Base-by-base conservation (phyloP, 2,329 filamentous ascomycete species). In the Beauveria sp. region DNA sequence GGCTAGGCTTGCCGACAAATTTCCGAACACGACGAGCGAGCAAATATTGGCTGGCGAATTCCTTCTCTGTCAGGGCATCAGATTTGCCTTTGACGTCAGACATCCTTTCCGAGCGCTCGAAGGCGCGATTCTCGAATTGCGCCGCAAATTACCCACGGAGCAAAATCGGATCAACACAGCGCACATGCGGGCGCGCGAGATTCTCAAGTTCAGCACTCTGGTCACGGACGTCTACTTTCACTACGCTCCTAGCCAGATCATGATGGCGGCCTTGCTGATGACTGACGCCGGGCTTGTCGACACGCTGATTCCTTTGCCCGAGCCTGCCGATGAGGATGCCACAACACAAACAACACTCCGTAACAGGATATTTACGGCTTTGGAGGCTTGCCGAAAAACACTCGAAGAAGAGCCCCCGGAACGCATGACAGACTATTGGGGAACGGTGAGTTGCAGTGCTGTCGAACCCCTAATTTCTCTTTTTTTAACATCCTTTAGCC, bases 161-260 rank as follows among this genome's bases (percentile, higher is more conserved):
- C 80, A 79, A 54, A 68, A 72, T 10, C 76, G 80, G 28, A 75
- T 86, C 34, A 76, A 75, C 54, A 79, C 79, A 12, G 91, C 91
- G 0, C 92, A 96, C 70, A 79, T 79, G n/a, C 82, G 81, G 58
- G 89, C 93, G 0, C 83, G 89, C 47, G 84, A 87, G 22, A 81
- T 91, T 52, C 83, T 96, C 60, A 91, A 91, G 70, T 88, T 86
- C 60, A 89, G 90, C 62, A 90, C 92, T 0, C 78, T 96, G 56
- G 82, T 97, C 64, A 96, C 93, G 28, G 95, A 99, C 69, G 92
- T 86, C n/a, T 98, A 98, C 77, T 97, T 98, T 75, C 88, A 96
- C 74, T 98, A 90, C 76, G 93, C 93, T 0, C 95, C 95, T 0
- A 89, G 90, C 26, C 95, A 99, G 73, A 96, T 98, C 71, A 93